Percentiles rank a stretch among this genome's conserved stretches.
These are phyloP conservation scores for Cryphonectria nitschkei DNA, from an alignment of 2,329 filamentous ascomycete genomes.

Conservation along the genomic window DNA sequence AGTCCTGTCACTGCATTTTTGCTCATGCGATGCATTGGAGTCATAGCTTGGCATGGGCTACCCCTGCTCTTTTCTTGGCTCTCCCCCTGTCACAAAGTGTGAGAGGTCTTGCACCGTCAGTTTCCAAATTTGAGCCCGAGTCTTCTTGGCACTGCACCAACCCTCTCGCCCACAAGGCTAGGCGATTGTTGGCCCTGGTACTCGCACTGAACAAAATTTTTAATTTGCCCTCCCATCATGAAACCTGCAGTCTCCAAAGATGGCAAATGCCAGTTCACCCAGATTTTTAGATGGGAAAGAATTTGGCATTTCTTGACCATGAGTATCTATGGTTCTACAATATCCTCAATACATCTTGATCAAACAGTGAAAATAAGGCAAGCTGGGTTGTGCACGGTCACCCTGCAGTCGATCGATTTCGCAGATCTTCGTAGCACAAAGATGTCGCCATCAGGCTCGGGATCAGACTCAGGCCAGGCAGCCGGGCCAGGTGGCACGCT, in stretches of 20 bases:
- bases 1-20: background rate
- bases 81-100: background rate
- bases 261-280: background rate
- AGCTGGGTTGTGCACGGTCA: background rate
- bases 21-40: background rate
- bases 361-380: background rate
- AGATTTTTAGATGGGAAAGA: background rate
- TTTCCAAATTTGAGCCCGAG: background rate
- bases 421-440: background rate
- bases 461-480: background rate
- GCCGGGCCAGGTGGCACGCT: background rate
- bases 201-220: background rate
- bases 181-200: background rate
- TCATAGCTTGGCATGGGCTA: background rate
- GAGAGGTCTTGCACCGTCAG: background rate
- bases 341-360: background rate
- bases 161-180: background rate
- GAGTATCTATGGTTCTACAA: too few relatives aligned
- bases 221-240: background rate
- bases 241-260: too few relatives aligned
- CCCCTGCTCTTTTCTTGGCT: background rate
- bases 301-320: background rate
- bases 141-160: background rate
- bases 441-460: slow-evolving; percentile 6
- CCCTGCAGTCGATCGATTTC: background rate